phyloP scores from a whole-genome alignment of 768 basidiomycete species.

The Kwoniella mangroviensis region DNA sequence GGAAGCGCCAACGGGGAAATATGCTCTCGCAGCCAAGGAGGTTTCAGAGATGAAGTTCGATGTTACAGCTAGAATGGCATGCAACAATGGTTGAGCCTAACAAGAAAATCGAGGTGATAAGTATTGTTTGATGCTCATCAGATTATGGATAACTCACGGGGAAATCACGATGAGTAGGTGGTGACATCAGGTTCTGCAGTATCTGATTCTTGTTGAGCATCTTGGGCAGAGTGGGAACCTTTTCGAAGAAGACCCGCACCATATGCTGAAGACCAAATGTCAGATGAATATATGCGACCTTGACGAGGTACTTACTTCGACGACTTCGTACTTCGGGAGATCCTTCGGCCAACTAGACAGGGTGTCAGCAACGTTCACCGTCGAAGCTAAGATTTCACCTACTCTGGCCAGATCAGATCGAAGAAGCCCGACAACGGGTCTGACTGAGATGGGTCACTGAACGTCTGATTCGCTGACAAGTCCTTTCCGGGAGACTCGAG shows the following conservation, averaged over 20 bases:
- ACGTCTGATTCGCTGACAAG: not conserved
- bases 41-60: slow-evolving; percentile 36
- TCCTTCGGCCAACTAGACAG: slow-evolving; percentile 42
- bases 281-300: not conserved
- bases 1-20: slow-evolving; percentile 44
- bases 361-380: not conserved
- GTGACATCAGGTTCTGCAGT: slow-evolving; percentile 32
- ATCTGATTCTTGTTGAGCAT: slow-evolving; percentile 43
- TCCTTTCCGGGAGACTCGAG: not conserved
- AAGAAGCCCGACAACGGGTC: slow-evolving; percentile 18
- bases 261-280: slow-evolving; percentile 27
- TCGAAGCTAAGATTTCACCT: not conserved
- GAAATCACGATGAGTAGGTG: slow-evolving; percentile 43
- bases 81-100: slow-evolving; percentile 38
- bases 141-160: slow-evolving; percentile 34
- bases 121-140: not conserved
- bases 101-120: not conserved
- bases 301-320: slow-evolving; percentile 34
- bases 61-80: slow-evolving; percentile 45
- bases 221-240: slow-evolving; percentile 39
- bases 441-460: not conserved
- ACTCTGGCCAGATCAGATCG: slow-evolving; percentile 47
- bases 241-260: slow-evolving; percentile 44
- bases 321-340: slow-evolving; percentile 40
- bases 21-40: slow-evolving; percentile 28